Percentiles rank a stretch among this genome's conserved stretches.
These are phyloP conservation scores for Leccinum incarnatum DNA, from an alignment of 768 basidiomycete genomes.

Conservation along the genomic window DNA sequence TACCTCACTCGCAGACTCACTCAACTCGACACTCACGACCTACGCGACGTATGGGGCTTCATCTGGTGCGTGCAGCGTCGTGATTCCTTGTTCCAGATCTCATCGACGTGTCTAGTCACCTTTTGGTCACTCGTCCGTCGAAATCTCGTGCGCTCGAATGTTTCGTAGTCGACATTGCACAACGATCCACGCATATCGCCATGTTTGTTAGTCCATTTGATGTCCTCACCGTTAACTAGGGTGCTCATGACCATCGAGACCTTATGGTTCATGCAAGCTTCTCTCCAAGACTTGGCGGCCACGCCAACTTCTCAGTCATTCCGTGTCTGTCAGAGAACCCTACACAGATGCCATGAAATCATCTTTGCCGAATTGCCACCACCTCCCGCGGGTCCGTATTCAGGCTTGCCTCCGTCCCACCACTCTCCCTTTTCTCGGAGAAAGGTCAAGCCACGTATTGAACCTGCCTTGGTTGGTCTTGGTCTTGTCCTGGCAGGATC, in stretches of 20 bases:
- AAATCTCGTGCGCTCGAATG: constrained; percentile 90
- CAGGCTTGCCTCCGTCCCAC: constrained; percentile 49
- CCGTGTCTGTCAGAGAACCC: constrained; percentile 84
- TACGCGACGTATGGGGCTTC: constrained; percentile 87
- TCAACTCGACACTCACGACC: constrained; percentile 63
- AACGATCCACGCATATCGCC: constrained; percentile 91
- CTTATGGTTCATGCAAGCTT: constrained; percentile 98
- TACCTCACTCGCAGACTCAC: constrained; percentile 77
- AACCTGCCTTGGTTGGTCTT: constrained; percentile 81
- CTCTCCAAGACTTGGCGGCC: constrained; percentile 70
- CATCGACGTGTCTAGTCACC: constrained; percentile 58
- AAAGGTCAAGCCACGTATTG: constrained; percentile 69
- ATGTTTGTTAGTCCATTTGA: constrained; percentile 72
- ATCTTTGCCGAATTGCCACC: constrained; percentile 87
- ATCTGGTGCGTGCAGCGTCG: constrained; percentile 56
- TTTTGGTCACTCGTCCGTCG: constrained; percentile 90
- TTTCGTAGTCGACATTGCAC: constrained; percentile 86
- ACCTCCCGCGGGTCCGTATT: constrained; percentile 65
- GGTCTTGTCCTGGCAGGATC: constrained; percentile 75
- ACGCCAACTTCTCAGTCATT: constrained; percentile 69
- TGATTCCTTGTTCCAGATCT: constrained; percentile 6
- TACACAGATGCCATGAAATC: constrained; percentile 92
- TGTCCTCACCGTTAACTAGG: constrained; percentile 14
- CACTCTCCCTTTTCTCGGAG: constrained; percentile 49
- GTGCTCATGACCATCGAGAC: constrained; percentile 51